Evolutionary conservation across 1,284 basidiomycete species (phyloP).

Genomic region (Ceratobasidium sp.): DNA sequence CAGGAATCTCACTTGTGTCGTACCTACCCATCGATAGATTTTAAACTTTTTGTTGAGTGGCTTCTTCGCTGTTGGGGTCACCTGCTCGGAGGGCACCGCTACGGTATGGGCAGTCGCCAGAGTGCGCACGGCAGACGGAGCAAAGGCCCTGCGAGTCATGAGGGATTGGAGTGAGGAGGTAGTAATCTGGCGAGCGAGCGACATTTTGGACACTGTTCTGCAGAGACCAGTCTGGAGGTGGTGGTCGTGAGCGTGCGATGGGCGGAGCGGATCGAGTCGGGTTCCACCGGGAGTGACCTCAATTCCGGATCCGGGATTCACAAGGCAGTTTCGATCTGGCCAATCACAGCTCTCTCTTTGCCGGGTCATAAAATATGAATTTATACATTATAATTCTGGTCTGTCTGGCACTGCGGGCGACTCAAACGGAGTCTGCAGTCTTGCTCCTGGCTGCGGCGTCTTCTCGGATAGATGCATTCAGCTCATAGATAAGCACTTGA

Average conservation of each 20-base stretch:
- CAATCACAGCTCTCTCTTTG: slow-evolving; percentile 17
- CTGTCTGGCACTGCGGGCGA: too few species aligned
- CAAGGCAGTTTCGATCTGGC: slow-evolving; percentile 10
- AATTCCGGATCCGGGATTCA: slow-evolving; percentile 33
- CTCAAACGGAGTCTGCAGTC: too few species aligned
- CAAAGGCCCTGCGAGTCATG: slow-evolving; percentile 12
- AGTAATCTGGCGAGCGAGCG: background rate
- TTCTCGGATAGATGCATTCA: too few species aligned
- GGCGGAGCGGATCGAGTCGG: slow-evolving; percentile 24
- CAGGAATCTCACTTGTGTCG: background rate
- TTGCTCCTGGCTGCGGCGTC: too few species aligned
- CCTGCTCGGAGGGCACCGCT: background rate
- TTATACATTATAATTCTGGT: too few species aligned
- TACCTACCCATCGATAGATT: slow-evolving; percentile 91
- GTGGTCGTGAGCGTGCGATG: slow-evolving; percentile 37
- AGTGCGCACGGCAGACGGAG: slow-evolving; percentile 19
- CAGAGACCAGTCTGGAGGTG: background rate
- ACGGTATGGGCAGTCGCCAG: background rate
- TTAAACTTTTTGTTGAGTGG: slow-evolving; percentile 83
- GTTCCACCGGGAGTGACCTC: background rate
- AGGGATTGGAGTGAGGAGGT: slow-evolving; percentile 3
- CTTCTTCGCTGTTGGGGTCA: slow-evolving; percentile 48
- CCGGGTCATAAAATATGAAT: background rate
- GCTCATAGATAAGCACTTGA: too few species aligned
- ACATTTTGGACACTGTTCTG: background rate